Evolutionary conservation across 352 stramenopile species (phyloP).

Genomic region (Globisporangium viniferum): DNA sequence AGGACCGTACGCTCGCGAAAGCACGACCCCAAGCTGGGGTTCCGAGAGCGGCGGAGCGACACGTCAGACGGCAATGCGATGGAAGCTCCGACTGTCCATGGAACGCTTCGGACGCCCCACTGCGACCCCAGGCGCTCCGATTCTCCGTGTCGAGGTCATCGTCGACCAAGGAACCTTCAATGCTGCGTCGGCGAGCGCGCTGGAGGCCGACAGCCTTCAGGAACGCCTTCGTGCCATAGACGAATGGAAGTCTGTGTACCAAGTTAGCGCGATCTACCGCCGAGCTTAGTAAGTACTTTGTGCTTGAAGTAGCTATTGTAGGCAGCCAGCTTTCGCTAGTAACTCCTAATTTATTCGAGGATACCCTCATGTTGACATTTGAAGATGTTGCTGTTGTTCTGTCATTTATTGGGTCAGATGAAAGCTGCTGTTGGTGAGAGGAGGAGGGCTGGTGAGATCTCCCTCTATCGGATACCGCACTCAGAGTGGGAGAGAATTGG

Average conservation of each 20-base stretch:
- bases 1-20: neutral
- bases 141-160: slow-evolving; percentile 3
- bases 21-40: neutral
- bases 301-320: neutral
- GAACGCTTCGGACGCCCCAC: slow-evolving; percentile 11
- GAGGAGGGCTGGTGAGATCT: neutral
- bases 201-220: neutral
- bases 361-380: neutral
- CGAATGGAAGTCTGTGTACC: slow-evolving; percentile 8
- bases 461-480: neutral
- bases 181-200: neutral
- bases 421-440: neutral
- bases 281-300: neutral
- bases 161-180: neutral
- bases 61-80: slow-evolving; percentile 7
- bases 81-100: slow-evolving; percentile 7
- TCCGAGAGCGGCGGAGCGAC: neutral
- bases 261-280: slow-evolving; percentile 4
- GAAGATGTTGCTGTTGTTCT: neutral
- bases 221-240: neutral
- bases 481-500: neutral
- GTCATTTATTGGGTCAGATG: neutral
- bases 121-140: neutral
- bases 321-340: neutral
- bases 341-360: neutral